Base-by-base conservation (phyloP, 2,329 filamentous ascomycete species). In the Aspergillus sp. region DNA sequence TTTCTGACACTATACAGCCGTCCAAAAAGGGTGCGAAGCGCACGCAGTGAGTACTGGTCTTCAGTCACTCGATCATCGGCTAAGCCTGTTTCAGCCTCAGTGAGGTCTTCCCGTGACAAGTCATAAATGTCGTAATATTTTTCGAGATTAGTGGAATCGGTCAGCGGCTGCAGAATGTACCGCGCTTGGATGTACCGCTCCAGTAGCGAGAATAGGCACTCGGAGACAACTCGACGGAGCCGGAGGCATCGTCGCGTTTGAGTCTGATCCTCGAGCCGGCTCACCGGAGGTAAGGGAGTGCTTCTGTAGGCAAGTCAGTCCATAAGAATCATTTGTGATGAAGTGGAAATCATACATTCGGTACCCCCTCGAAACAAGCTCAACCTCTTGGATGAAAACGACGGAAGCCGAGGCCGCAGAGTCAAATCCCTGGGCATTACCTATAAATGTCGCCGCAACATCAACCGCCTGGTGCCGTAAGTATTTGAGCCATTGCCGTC, bases 41-140 rank as follows among this genome's bases (percentile, higher is more conserved):
- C 78, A 38, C 86, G 82, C 16, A 89, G 55, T n/a, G 81, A 83
- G 48, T 86, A 80, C 14, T 71, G 60, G 41, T 93, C 83, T 30
- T 93, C 84, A 37, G 81, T 74, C 29, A 82, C 74, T n/a, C 68
- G 62, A 26, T 76, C 72, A 26, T 76, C 72, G 4, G 72, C 69
- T 36, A 80, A 78, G 1, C 76, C 75, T 26, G 71, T 64, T 43
- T 78, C 70, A n/a, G 80, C 75, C 46, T 85, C 80, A 13, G 74
- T 71, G 22, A 85, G 74, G 53, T 88, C 82, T 35, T 78, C 73
- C 36, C 80, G 72, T 40, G 75, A 82, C 39, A 89, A 76, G 44
- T 88, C 83, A 53, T 89, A 88, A 39, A 89, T 82, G 52, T 96
- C 89, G 49, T 91, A 83, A 54, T 94, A 93, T 60, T 86, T 91